A percentile compares a stretch with the other conserved stretches of the same genome.
Conservation (phyloP, 495 filamentous ascomycete species). For the Hamigera avellanea region DNA sequence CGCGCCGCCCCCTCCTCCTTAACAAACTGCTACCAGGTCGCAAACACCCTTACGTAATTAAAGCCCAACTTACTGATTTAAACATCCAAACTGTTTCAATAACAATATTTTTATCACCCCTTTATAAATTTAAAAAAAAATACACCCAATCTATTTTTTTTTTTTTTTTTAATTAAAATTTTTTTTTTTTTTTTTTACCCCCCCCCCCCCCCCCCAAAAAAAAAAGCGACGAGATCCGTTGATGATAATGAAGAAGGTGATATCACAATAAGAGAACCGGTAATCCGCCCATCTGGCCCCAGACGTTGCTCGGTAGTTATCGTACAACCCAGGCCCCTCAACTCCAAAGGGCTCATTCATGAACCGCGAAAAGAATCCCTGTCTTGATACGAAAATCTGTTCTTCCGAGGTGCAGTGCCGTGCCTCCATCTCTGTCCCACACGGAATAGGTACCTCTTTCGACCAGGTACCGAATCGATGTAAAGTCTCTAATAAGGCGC, state of each 20-base stretch:
- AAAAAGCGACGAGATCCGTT: not conserved
- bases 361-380: constrained; percentile 6
- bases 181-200: not conserved
- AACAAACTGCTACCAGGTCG: too few relatives aligned
- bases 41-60: too few relatives aligned
- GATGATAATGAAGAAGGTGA: constrained; percentile 7
- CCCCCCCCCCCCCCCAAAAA: not conserved
- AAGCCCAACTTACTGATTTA: too few relatives aligned
- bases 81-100: too few relatives aligned
- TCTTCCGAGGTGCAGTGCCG: not conserved
- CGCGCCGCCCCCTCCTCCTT: too few relatives aligned
- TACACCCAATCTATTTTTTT: not conserved
- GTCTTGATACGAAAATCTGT: constrained; percentile 3
- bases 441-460: not conserved
- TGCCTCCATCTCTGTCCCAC: not conserved
- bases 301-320: constrained; percentile 19
- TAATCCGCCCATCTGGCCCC: constrained; percentile 8
- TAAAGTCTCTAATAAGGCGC: constrained; percentile 54
- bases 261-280: constrained; percentile 11
- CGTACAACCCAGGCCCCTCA: constrained; percentile 21
- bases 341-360: constrained; percentile 21
- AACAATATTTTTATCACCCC: too few relatives aligned
- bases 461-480: not conserved
- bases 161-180: not conserved
- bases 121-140: too few relatives aligned